These are phyloP conservation scores for Paecilomyces fulvus DNA, from an alignment of 2,329 filamentous ascomycete species.

Conservation along the genomic window DNA sequence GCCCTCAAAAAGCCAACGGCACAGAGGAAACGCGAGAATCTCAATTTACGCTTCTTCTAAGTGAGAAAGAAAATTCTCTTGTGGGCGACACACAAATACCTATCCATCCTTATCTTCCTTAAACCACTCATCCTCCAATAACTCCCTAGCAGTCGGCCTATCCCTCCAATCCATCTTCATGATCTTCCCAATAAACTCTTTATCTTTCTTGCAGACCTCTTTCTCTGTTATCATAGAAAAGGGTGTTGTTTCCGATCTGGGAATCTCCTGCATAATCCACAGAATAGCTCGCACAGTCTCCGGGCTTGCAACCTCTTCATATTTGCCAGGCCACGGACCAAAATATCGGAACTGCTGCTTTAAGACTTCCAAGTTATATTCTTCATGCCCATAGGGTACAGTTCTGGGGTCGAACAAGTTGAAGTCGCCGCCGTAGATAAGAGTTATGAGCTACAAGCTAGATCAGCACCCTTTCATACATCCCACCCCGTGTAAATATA, in stretches of 20 bases:
- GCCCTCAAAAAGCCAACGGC: no score
- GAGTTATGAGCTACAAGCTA: conserved; percentile 12
- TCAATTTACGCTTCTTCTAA: no score
- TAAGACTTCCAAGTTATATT: conserved; percentile 11
- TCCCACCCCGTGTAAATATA: no score
- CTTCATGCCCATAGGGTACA: conserved; percentile 12
- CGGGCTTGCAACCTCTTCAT: conserved; percentile 4
- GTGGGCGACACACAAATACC: no score
- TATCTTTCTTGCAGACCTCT: conserved; percentile 4
- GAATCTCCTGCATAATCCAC: conserved; percentile 7
- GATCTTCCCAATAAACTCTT: conserved; percentile 1
- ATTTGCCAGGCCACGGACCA: conserved; percentile 8
- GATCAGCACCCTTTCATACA: no score
- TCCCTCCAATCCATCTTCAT: background rate
- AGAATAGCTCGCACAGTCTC: conserved; percentile 5
- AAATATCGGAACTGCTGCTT: conserved; percentile 13
- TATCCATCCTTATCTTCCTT: background rate
- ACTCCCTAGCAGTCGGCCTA: background rate
- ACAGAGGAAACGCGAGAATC: no score
- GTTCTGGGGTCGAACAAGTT: conserved; percentile 10
- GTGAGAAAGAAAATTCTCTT: no score
- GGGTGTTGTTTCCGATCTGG: conserved; percentile 4
- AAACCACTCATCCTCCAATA: background rate
- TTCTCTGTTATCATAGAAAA: conserved; percentile 5
- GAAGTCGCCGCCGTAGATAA: conserved; percentile 12